phyloP scores from a whole-genome alignment of 1,284 basidiomycete species.

The Mycena sp. region DNA sequence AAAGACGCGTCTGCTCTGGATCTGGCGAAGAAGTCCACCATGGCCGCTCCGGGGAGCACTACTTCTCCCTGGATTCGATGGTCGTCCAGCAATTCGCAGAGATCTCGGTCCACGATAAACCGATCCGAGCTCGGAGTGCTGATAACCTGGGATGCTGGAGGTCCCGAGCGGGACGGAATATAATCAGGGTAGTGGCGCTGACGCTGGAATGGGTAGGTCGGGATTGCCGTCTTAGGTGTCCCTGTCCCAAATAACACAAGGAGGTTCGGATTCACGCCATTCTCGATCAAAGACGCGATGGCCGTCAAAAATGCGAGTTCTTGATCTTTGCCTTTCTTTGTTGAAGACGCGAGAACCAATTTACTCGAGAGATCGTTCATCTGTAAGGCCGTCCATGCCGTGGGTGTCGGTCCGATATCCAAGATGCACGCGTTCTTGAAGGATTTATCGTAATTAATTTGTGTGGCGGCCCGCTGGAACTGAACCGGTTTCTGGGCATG shows the following conservation, averaged over 20 bases:
- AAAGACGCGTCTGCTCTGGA: conserved; percentile 28
- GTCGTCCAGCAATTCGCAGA: conserved; percentile 40
- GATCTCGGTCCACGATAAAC: conserved; percentile 37
- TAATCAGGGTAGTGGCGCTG: conserved; percentile 45
- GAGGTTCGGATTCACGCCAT: conserved; percentile 41
- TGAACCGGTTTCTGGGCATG: conserved; percentile 46
- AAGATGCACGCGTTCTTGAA: conserved; percentile 38
- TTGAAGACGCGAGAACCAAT: conserved; percentile 38
- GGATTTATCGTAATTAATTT: conserved; percentile 32
- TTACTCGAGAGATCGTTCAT: conserved; percentile 35
- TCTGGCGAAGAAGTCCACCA: conserved; percentile 43
- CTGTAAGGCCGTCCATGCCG: conserved; percentile 44
- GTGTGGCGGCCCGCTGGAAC: conserved; percentile 40
- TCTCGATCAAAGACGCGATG: conserved; percentile 40
- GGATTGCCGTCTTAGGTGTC: conserved; percentile 39
- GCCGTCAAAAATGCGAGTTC: conserved; percentile 41
- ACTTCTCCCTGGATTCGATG: conserved; percentile 44
- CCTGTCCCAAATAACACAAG: conserved; percentile 35
- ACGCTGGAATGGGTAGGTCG: conserved; percentile 49
- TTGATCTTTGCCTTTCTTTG: conserved; percentile 45
- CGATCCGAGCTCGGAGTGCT: neutral
- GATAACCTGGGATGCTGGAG: neutral
- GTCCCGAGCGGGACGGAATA: conserved; percentile 37
- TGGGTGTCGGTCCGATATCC: conserved; percentile 48
- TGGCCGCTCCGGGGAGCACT: conserved; percentile 46